Evolutionary conservation across 2,329 filamentous ascomycete species (phyloP), one percentile per base, ranked within the genome.

Genomic region (Aspergillus neotritici): DNA sequence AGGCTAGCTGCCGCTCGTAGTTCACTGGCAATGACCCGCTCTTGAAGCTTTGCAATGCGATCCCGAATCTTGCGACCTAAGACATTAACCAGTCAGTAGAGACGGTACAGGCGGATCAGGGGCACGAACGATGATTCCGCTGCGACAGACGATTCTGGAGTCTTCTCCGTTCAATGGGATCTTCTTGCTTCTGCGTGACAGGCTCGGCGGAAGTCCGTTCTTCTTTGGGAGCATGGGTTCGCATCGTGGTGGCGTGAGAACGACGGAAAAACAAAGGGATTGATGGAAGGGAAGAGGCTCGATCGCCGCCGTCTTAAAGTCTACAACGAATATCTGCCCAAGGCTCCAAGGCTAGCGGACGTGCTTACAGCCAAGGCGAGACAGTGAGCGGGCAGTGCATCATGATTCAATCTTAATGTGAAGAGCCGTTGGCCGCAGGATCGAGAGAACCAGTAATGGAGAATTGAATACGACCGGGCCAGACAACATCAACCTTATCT

Each of bases 41-140:
- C 61, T 44, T 64, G 61, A 2, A 64, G 55, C 39, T 63, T 64
- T 13, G 61, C 58, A 34, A 64, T 63, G 5, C 61, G 58, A 25
- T 64, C 61, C 34, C 61, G 51, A 30, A 63, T 63, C 29, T 64
- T 64, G 21, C 61, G 55, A 5, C 61, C 61, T 64, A 13, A 12
- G n/a, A 4, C 9, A 10, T 7, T 13, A 11, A 29, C 44, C 9
- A 37, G 29, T 32, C n/a, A 28, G 14, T n/a, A 7, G 7, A 4
- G 25, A 10, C 9, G 11, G 0, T 4, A 8, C 13, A 6, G 12
- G 7, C 4, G 14, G 15, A 6, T 5, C 2, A n/a, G 14, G 10
- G 12, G 11, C 16, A 38, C 55, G 44, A 37, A 64, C 61, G 60
- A 34, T 64, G 61, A 28, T 63, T 64, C 21, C 61, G 46, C 34